Conservation (phyloP, 2,329 filamentous ascomycete genomes). For the Claviceps digitariae region DNA sequence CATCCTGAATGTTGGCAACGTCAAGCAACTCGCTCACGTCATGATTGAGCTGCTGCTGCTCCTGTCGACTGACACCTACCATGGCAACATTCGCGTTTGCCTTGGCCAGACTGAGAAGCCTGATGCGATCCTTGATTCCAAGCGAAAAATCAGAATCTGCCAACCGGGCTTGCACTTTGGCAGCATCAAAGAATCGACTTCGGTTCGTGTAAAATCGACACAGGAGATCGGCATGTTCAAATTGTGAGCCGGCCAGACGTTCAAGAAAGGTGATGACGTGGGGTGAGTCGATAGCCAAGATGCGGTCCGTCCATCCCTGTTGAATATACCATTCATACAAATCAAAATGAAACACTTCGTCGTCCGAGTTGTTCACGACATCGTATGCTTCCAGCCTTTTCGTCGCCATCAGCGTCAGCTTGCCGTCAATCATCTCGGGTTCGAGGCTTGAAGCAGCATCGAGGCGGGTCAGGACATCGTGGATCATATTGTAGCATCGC, state of each 20-base stretch:
- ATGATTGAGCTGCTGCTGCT: constrained; percentile 73
- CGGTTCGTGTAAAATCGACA: constrained; percentile 88
- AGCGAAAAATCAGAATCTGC: constrained; percentile 73
- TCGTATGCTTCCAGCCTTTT: constrained; percentile 80
- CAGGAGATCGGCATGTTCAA: constrained; percentile 74
- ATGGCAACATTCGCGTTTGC: constrained; percentile 81
- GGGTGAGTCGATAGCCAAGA: constrained; percentile 71
- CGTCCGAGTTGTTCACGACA: constrained; percentile 74
- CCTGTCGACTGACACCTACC: constrained; percentile 60
- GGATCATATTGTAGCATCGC: constrained; percentile 76
- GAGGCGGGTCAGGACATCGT: constrained; percentile 63
- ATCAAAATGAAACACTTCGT: constrained; percentile 90
- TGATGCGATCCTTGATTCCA: constrained; percentile 72
- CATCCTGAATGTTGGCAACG: constrained; percentile 88
- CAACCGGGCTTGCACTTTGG: constrained; percentile 70
- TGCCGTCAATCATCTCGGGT: constrained; percentile 64
- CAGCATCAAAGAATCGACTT: constrained; percentile 72
- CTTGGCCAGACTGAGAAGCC: constrained; percentile 79
- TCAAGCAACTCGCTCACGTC: constrained; percentile 79
- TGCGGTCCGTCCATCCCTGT: constrained; percentile 70
- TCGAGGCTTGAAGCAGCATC: constrained; percentile 57
- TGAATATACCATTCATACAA: constrained; percentile 97
- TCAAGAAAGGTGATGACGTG: constrained; percentile 80
- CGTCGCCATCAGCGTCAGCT: constrained; percentile 59
- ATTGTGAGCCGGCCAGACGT: constrained; percentile 56